Evolutionary conservation across 2,329 filamentous ascomycete species (phyloP).

Genomic region (Pseudogymnoascus pannorum): DNA sequence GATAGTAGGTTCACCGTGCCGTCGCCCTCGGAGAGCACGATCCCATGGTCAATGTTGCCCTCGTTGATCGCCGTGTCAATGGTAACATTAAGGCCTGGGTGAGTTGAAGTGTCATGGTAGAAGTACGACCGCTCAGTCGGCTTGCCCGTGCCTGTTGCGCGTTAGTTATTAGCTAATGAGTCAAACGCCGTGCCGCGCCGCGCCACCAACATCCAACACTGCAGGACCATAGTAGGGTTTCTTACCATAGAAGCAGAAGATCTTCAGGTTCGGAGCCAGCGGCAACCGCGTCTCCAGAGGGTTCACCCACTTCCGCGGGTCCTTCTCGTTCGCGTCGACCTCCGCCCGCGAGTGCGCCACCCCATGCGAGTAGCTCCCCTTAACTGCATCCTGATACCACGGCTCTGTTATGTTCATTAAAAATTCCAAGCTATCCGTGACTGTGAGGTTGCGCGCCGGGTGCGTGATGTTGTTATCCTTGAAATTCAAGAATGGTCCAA

Average conservation of each 20-base stretch:
- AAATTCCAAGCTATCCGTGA: conserved; percentile 69
- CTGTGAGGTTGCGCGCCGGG: conserved; percentile 69
- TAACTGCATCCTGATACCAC: conserved; percentile 75
- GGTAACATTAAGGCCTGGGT: conserved; percentile 64
- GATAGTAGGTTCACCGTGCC: conserved; percentile 92
- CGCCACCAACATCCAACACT: conserved; percentile 5
- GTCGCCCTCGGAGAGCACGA: conserved; percentile 93
- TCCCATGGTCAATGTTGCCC: conserved; percentile 69
- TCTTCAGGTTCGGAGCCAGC: conserved; percentile 79
- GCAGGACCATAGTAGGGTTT: not conserved
- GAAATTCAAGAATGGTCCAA: conserved; percentile 81
- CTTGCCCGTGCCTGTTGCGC: conserved; percentile 63
- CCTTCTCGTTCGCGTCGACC: conserved; percentile 74
- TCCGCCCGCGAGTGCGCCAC: conserved; percentile 72
- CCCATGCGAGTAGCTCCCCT: conserved; percentile 76
- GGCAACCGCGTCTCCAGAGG: conserved; percentile 84
- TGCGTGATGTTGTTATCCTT: conserved; percentile 57
- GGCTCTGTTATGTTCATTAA: conserved; percentile 70
- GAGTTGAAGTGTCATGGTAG: conserved; percentile 64
- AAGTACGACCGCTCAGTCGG: conserved; percentile 89
- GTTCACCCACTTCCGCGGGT: conserved; percentile 84
- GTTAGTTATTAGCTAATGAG: not conserved
- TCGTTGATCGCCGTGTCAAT: conserved; percentile 59
- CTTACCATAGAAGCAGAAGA: conserved; percentile 88
- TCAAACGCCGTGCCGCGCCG: not conserved